Base-by-base conservation (phyloP, 2,329 filamentous ascomycete species). In the Aureobasidium uvarum region DNA sequence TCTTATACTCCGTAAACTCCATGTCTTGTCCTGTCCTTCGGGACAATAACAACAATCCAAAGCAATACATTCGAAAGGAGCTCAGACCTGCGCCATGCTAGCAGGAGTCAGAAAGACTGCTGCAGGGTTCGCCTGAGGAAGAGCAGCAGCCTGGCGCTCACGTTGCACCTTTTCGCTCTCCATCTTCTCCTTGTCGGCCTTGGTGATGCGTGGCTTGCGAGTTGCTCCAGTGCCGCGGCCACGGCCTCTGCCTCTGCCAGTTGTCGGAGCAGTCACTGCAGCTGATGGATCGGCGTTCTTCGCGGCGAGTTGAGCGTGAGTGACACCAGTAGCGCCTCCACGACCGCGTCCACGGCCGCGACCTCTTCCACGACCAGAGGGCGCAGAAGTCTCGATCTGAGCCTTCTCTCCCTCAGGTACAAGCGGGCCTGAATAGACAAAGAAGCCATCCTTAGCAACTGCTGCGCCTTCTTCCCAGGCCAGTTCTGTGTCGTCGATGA, bases 391-490 rank as follows among this genome's bases (percentile, higher is more conserved):
- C 73, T 89, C 86, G 58, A 87, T 81, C 64, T 83, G 78, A 46
- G 86, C 81, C 77, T 95, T 94, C 78, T 96, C 90, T 25, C 89
- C 90, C 77, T 96, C 92, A 5, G 90, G 90, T 25, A 98, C 85
- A 54, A 99, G 81, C 10, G 94, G 94, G 3, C 95, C 95, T 67
- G 91, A 96, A 77, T 97, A 99, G 1, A 99, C 95, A 75, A 98
- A 99, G 80, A 98, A 99, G 1, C 95, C 95, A 74, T 98, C 95
- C 71, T 94, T 91, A 70, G 91, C 94, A 54, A 95, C 93, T 5
- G 94, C 92, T 7, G 94, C 94, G 74, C 96, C 91, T 73, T 96
- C 92, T 77, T 98, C 92, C 94, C 94, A 98, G 0, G 96, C 83
- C 74, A 97, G 77, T 76, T 99, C 95, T 1, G 92, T 96, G 74